Evolutionary conservation across 2,329 filamentous ascomycete genomes (phyloP).

Genomic region (Penicillium aurantiogriseum): DNA sequence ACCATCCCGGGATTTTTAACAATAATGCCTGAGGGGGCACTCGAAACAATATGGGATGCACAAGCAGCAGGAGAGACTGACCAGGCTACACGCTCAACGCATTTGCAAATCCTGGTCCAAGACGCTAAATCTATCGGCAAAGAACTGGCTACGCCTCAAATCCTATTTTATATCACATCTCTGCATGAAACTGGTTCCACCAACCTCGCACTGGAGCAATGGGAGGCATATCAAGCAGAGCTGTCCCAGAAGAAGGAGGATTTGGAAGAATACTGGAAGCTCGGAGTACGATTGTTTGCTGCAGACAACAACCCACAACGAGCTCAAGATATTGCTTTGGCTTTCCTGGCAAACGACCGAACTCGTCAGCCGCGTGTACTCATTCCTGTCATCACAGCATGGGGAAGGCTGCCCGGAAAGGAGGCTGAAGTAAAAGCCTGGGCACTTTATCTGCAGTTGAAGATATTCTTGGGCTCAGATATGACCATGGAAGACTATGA

Average conservation of each 20-base stretch:
- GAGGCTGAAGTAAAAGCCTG: conserved; percentile 61
- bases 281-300: conserved; percentile 53
- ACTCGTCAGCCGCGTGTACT: conserved; percentile 46
- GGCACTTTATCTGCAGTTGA: conserved; percentile 64
- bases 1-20: conserved; percentile 49
- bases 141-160: conserved; percentile 56
- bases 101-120: conserved; percentile 61
- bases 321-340: conserved; percentile 51
- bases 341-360: conserved; percentile 42
- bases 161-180: conserved; percentile 67
- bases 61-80: conserved; percentile 45
- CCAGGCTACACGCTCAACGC: conserved; percentile 54
- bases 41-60: conserved; percentile 67
- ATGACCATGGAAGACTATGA: conserved; percentile 77
- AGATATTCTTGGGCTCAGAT: conserved; percentile 56
- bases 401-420: conserved; percentile 54
- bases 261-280: conserved; percentile 44
- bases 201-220: conserved; percentile 60
- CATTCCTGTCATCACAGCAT: conserved; percentile 68
- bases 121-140: conserved; percentile 64
- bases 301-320: conserved; percentile 47
- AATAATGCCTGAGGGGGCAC: conserved; percentile 59
- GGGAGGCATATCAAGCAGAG: conserved; percentile 58
- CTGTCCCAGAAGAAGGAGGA: conserved; percentile 49
- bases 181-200: conserved; percentile 63